These are phyloP conservation scores for Chrysoporthe deuterocubensis DNA, from an alignment of 2,329 filamentous ascomycete species.

Conservation along the genomic window DNA sequence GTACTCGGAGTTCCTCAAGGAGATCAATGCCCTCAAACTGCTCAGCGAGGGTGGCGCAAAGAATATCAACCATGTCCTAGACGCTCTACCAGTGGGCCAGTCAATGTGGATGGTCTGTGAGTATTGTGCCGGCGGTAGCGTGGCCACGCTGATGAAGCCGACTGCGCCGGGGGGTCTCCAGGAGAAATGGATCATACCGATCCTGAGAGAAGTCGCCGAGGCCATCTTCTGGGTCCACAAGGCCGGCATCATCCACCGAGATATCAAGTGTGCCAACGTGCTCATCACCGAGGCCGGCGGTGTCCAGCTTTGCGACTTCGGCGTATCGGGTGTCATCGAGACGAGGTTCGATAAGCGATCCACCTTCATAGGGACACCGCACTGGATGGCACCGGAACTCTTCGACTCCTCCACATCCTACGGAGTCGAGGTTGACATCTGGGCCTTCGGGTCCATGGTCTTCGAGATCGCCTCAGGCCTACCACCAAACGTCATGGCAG, in stretches of 20 bases:
- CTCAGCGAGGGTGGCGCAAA: conserved; percentile 74
- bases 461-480: conserved; percentile 81
- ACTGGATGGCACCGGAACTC: conserved; percentile 87
- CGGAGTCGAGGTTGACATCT: conserved; percentile 77
- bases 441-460: conserved; percentile 82
- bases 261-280: conserved; percentile 79
- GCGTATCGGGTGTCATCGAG: conserved; percentile 78
- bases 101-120: conserved; percentile 89
- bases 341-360: conserved; percentile 76
- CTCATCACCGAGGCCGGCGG: conserved; percentile 76
- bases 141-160: conserved; percentile 74
- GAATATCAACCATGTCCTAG: conserved; percentile 82
- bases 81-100: conserved; percentile 76
- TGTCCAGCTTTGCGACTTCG: conserved; percentile 84
- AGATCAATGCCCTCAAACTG: conserved; percentile 71
- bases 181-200: conserved; percentile 72
- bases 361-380: conserved; percentile 80
- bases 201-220: conserved; percentile 68
- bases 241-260: conserved; percentile 71
- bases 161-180: conserved; percentile 67
- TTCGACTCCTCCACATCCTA: conserved; percentile 68
- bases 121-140: conserved; percentile 83
- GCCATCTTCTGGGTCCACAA: conserved; percentile 70
- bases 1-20: conserved; percentile 71
- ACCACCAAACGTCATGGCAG: conserved; percentile 69